These are phyloP conservation scores for Colletotrichum echinochloae DNA, from an alignment of 2,329 filamentous ascomycete genomes.

Conservation along the genomic window DNA sequence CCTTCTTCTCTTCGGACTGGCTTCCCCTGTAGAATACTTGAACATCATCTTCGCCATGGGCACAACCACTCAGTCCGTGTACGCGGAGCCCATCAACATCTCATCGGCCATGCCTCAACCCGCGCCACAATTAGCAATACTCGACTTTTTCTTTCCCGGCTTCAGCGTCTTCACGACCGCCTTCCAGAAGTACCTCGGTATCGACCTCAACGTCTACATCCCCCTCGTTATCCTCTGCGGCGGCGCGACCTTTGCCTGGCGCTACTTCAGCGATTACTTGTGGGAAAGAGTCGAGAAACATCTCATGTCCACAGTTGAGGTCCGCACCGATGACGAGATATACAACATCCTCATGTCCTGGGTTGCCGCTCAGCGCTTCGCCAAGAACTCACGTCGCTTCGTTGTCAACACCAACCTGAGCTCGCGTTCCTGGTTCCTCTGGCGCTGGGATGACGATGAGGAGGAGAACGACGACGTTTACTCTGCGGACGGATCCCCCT, in stretches of 20 bases:
- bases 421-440: conserved; percentile 63
- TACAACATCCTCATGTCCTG: conserved; percentile 80
- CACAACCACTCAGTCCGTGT: conserved; percentile 9
- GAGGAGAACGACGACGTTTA: conserved; percentile 59
- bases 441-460: conserved; percentile 58
- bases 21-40: neutral
- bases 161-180: conserved; percentile 69
- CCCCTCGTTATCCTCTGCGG: conserved; percentile 66
- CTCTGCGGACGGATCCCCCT: conserved; percentile 23
- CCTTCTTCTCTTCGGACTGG: neutral
- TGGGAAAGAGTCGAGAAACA: conserved; percentile 62
- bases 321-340: conserved; percentile 77
- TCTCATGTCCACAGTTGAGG: conserved; percentile 74
- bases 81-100: conserved; percentile 17
- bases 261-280: conserved; percentile 63
- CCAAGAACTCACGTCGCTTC: conserved; percentile 69
- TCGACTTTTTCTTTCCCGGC: conserved; percentile 75
- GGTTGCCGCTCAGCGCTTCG: conserved; percentile 73
- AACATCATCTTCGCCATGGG: conserved; percentile 9
- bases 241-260: conserved; percentile 62
- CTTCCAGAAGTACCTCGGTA: conserved; percentile 66
- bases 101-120: conserved; percentile 16
- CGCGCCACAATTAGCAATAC: conserved; percentile 57
- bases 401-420: conserved; percentile 73
- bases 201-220: conserved; percentile 73